Percentiles rank a stretch among this genome's conserved stretches.
phyloP scores from a whole-genome alignment of 176 grass and related monocot species.

The Ampelocalamus luodianensis region DNA sequence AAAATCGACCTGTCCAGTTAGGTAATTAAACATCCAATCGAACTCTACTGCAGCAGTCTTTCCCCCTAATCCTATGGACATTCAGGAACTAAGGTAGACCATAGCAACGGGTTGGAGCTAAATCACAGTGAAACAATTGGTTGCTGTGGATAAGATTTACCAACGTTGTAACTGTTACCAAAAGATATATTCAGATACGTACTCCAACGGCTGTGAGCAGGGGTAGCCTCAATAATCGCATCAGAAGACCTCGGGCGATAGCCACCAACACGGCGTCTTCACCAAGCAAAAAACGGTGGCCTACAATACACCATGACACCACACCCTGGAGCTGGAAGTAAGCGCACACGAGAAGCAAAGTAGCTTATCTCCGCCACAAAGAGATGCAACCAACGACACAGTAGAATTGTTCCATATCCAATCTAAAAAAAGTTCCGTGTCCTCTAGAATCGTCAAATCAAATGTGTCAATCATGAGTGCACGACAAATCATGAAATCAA shows the following conservation, averaged over 20 bases:
- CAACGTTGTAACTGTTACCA: too few species aligned
- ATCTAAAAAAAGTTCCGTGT: background rate
- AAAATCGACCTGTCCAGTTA: background rate
- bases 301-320: background rate
- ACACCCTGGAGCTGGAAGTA: background rate
- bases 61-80: background rate
- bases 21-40: background rate
- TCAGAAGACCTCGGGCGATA: background rate
- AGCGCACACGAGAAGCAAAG: constrained; percentile 43
- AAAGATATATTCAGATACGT: background rate
- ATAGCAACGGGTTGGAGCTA: background rate
- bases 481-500: constrained; percentile 20
- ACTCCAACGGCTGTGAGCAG: background rate
- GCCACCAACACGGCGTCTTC: background rate
- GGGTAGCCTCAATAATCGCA: background rate
- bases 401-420: background rate
- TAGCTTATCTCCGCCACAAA: constrained; percentile 1
- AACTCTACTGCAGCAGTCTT: background rate
- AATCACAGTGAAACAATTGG: background rate
- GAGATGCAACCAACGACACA: background rate
- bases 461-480: background rate
- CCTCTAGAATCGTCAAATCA: background rate
- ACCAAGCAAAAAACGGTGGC: constrained; percentile 42
- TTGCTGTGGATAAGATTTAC: background rate
- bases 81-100: background rate